Conservation (phyloP, 306 rosid species). For the Pyrus communis region DNA sequence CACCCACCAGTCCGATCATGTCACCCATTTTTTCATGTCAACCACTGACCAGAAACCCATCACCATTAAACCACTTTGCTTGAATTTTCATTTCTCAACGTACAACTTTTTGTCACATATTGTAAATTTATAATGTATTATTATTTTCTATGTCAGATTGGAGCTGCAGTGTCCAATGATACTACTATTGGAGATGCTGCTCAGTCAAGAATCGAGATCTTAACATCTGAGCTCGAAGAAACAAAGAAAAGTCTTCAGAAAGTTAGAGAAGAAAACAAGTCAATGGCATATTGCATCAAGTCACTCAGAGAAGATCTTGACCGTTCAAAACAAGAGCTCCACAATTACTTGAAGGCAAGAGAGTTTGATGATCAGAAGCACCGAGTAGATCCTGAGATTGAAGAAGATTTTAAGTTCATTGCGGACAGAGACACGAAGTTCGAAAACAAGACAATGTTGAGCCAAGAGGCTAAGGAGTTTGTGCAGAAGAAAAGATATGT, state of each 20-base stretch:
- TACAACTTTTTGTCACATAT: neutral
- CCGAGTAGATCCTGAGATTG: constrained; percentile 39
- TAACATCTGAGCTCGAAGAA: constrained; percentile 53
- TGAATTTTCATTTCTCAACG: neutral
- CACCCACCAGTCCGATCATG: neutral
- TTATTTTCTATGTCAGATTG: constrained; percentile 27
- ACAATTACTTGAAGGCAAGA: constrained; percentile 40
- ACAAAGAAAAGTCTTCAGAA: constrained; percentile 51
- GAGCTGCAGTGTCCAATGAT: constrained; percentile 29
- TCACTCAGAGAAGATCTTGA: constrained; percentile 63
- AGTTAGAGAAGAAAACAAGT: constrained; percentile 55
- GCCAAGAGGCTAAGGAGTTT: constrained; percentile 22
- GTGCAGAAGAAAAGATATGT: constrained; percentile 50
- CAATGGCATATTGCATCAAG: constrained; percentile 36
- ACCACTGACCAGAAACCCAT: neutral
- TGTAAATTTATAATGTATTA: neutral
- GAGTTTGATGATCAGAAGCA: constrained; percentile 24
- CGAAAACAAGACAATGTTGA: constrained; percentile 19
- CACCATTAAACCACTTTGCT: neutral
- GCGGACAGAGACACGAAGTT: constrained; percentile 25
- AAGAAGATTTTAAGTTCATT: constrained; percentile 46
- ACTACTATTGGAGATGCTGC: constrained; percentile 6
- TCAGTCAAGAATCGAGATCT: constrained; percentile 30
- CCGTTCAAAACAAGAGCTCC: constrained; percentile 51
- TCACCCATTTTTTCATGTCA: neutral